Base-by-base conservation (phyloP, 2,329 filamentous ascomycete species). In the Orbilia brochopaga region DNA sequence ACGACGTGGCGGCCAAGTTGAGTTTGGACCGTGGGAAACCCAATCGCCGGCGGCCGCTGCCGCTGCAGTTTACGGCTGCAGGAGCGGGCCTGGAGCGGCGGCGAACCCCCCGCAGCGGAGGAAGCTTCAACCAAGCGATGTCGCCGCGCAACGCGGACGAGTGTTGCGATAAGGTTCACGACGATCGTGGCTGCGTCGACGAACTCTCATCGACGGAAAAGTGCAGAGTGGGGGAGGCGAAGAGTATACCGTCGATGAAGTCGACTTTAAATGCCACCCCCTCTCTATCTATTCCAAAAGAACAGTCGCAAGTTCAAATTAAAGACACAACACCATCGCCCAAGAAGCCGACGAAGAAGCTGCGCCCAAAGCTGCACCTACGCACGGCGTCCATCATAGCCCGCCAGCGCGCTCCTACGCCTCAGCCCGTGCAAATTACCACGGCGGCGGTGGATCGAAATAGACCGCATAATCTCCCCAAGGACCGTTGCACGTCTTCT, bases 311-410 rank as follows among this genome's bases (percentile, higher is more conserved):
- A n/a, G n/a, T n/a, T n/a, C n/a, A n/a, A n/a, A n/a, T n/a, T n/a
- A n/a, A n/a, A n/a, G n/a, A 3, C 27, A 8, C 27, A 32, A 32
- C 27, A 32, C 27, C 27, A 32, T 32, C 27, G 27, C 27, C 27
- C 4, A 32, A 32, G 27, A 32, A 32, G 27, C 4, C 27, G 27
- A 8, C 27, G 27, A 32, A 35, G 52, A 58, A 40, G 23, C 51
- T 53, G 48, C 53, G 66, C 40, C 66, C 66, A n/a, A 70, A 55
- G 40, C 59, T 70, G 27, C 66, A 64, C 51, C 58, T 70, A 48
- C 59, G 48, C 30, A 70, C 66, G 6, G 13, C 55, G 24, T 13
- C 8, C 27, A 32, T 32, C 27, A 8, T 32, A 3, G 27, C 27
- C 27, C 3, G 8, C 27, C 27, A 32, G 27, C 27, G 27, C 27